Evolutionary conservation across 2,329 filamentous ascomycete genomes (phyloP), one percentile per base, ranked within the genome.

Genomic region (Phyllachora maydis): DNA sequence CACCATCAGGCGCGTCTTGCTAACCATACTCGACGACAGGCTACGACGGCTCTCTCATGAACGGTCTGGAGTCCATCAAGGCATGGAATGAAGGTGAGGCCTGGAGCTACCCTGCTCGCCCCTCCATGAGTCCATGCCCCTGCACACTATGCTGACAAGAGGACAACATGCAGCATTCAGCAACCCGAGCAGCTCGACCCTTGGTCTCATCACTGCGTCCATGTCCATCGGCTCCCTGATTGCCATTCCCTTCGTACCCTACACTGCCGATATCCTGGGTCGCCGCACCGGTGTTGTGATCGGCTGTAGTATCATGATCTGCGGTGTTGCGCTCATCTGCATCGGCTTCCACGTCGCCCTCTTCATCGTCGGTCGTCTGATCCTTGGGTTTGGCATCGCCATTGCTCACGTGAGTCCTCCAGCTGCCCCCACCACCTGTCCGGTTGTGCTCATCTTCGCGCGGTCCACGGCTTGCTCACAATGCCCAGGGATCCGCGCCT

Each of bases 161-260:
- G n/a, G n/a, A n/a, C n/a, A n/a, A n/a, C n/a, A n/a, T n/a, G n/a
- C n/a, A n/a, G n/a, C n/a, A n/a, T 66, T 66, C 32, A 43, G 46
- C 15, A 23, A 58, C 26, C 61, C 49, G 1, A 19, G 51, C 37
- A 39, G 54, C 32, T 37, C 44, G 28, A 33, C 42, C 39, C 42
- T 54, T 6, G 50, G 51, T 10, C 38, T 54, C 3, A 39, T 56
- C 18, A 52, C 46, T 27, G 50, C 49, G 3, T 47, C 49, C 32
- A 50, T 51, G 30, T 47, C 47, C 2, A 40, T 56, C 21, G 52
- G 52, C 4, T 48, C 47, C 3, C 33, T 52, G n/a, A 45, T 50
- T 35, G 42, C 49, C 8, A 38, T 54, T 23, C 49, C 50, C 7
- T 45, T 54, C 28, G 40, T 51, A 17, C 47, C 50, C 0, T 39